These are phyloP conservation scores for Penicillium sp. DNA, from an alignment of 2,329 filamentous ascomycete genomes.

Conservation along the genomic window DNA sequence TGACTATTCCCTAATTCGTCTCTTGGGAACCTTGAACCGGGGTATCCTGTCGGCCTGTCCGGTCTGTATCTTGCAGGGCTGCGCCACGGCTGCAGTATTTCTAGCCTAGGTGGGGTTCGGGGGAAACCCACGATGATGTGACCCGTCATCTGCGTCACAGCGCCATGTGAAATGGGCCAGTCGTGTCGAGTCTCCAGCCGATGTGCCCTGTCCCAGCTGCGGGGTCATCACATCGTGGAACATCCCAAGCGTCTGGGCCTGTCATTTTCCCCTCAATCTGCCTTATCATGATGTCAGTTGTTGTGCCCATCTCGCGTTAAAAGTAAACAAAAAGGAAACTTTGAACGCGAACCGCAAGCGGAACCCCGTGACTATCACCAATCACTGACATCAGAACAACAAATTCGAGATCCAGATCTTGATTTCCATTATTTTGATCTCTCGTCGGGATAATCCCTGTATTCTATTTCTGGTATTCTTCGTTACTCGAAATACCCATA, in stretches of 20 bases:
- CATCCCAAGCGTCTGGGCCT: slow-evolving; percentile 8
- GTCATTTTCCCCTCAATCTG: slow-evolving; percentile 1
- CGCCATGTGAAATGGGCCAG: slow-evolving; percentile 25
- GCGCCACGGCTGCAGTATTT: slow-evolving; percentile 11
- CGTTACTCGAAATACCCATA: slow-evolving; percentile 1
- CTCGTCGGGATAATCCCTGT: not conserved
- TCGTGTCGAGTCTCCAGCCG: slow-evolving; percentile 15
- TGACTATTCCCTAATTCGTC: slow-evolving; percentile 2
- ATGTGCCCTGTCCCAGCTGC: slow-evolving; percentile 19
- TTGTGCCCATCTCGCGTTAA: slow-evolving; percentile 6
- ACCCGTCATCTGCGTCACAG: slow-evolving; percentile 23
- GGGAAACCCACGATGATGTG: slow-evolving; percentile 19
- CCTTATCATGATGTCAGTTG: slow-evolving; percentile 22
- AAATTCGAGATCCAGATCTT: slow-evolving; percentile 1
- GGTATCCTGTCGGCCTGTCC: slow-evolving; percentile 15
- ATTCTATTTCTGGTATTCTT: not conserved
- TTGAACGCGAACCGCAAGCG: slow-evolving; percentile 24
- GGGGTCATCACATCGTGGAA: slow-evolving; percentile 26
- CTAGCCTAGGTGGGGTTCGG: slow-evolving; percentile 19
- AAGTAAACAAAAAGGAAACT: slow-evolving; percentile 24
- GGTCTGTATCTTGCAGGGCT: slow-evolving; percentile 10
- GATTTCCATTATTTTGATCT: not conserved
- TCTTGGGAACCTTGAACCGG: not conserved
- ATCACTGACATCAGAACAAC: slow-evolving; percentile 2
- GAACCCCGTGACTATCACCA: slow-evolving; percentile 27